These are phyloP conservation scores for Sanghuangporus baumii DNA, from an alignment of 1,284 basidiomycete genomes.

Conservation along the genomic window DNA sequence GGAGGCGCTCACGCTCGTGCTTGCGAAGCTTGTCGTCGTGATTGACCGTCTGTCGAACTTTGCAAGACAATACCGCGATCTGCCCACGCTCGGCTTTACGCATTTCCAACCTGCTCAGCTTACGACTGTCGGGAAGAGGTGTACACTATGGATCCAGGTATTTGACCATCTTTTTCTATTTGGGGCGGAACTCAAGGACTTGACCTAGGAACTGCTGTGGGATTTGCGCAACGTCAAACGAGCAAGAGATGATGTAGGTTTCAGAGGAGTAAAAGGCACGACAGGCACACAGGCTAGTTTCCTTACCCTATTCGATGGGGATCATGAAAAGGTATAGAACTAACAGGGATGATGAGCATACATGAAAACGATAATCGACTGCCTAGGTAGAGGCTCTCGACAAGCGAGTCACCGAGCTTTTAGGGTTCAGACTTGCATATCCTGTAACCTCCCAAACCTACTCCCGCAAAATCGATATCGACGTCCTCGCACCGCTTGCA, in stretches of 20 bases:
- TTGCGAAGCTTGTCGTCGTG: conserved; percentile 84
- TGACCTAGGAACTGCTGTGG: conserved; percentile 85
- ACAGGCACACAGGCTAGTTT: conserved; percentile 98
- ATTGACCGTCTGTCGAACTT: conserved; percentile 86
- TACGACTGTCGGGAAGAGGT: conserved; percentile 99
- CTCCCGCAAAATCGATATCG: conserved; percentile 95
- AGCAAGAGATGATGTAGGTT: conserved; percentile 90
- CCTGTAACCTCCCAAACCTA: conserved; percentile 99
- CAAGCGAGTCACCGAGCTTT: conserved; percentile 82
- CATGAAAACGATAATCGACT: background rate
- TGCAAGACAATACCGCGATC: conserved; percentile 65
- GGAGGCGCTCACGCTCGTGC: conserved; percentile 78
- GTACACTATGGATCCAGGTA: conserved; percentile 94
- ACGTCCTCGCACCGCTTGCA: conserved; percentile 86
- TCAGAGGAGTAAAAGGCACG: conserved; percentile 98
- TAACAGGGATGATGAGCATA: background rate
- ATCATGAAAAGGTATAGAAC: conserved; percentile 75
- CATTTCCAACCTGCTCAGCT: conserved; percentile 99
- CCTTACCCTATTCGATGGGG: conserved; percentile 90
- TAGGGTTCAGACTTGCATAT: conserved; percentile 91
- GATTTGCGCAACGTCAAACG: conserved; percentile 92
- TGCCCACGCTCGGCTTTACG: conserved; percentile 94
- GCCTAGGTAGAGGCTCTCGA: conserved; percentile 84
- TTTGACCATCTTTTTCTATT: conserved; percentile 10
- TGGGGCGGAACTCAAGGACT: background rate